Conservation (phyloP, 148 eudicot species). For the Rhododendron ovatum region DNA sequence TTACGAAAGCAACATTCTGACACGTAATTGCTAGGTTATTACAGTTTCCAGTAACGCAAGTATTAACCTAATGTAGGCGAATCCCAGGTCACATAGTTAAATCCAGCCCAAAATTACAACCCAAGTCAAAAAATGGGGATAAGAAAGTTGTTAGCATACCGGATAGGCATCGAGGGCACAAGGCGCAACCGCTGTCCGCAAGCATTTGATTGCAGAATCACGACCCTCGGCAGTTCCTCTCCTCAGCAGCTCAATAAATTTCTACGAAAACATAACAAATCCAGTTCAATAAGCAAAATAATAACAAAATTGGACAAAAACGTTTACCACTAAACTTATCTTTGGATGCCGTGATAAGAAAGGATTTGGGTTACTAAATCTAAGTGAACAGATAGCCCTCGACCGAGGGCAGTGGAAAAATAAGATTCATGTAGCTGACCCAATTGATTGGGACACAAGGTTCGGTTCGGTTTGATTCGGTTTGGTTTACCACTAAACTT, state of each 20-base stretch:
- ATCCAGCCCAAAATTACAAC: neutral
- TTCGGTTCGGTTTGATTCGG: too few species aligned
- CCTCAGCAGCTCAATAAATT: conserved; percentile 89
- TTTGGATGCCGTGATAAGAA: neutral
- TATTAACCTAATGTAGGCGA: neutral
- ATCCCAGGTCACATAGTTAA: neutral
- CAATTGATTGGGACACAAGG: neutral
- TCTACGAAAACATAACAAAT: conserved; percentile 33
- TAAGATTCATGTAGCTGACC: neutral
- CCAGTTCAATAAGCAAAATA: neutral
- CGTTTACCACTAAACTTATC: neutral
- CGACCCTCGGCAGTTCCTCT: conserved; percentile 74
- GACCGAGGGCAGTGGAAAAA: too few species aligned
- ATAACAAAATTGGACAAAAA: conserved; percentile 3
- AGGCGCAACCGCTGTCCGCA: conserved; percentile 77
- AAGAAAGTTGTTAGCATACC: conserved; percentile 29
- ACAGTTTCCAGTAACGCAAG: neutral
- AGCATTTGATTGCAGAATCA: conserved; percentile 61
- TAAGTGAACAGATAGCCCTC: neutral
- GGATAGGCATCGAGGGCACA: conserved; percentile 96
- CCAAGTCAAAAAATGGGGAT: neutral
- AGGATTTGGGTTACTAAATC: neutral
- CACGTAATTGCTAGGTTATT: neutral
- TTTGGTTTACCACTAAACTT: neutral
- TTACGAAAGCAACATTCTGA: neutral